Evolutionary conservation across 1,284 basidiomycete species (phyloP), one percentile per base, ranked within the genome.

Genomic region (Puccinia triticina): DNA sequence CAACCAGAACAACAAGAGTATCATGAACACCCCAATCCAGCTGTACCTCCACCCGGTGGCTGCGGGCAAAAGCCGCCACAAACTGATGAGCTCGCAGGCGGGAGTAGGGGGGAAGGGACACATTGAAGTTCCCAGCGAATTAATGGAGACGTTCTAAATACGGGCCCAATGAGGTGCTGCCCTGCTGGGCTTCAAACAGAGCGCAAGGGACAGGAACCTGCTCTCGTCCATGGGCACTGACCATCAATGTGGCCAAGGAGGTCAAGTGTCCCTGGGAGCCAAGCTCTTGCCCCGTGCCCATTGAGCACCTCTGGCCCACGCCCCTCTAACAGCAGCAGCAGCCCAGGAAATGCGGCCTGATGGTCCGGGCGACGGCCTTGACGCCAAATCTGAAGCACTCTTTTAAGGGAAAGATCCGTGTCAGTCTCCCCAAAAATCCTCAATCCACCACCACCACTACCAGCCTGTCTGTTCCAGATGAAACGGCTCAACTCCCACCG

Each of bases 211-310:
- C 87, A 92, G 92, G 90, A 88, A 89, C 64, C 89, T 89, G 71
- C 90, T 96, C 82, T 87, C 90, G n/a, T 90, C 92, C 80, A 90
- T 91, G 53, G 91, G 92, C 76, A 83, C 91, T 92, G 64, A 91
- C 98, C 26, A 90, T 98, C 87, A 98, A 98, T 87, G 96, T 98
- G 48, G 96, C 96, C 48, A 96, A 97, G 88, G 95, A 97, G 88
- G 93, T 97, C 83, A 88, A 90, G 43, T 92, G 92, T 64, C 92
- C 93, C 29, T 93, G 86, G 86, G 69, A 59, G 29, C 21, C 69
- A 18, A 29, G 69, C 43, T 32, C 69, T 8, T 57, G 18, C 3
- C 78, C 32, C 14, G 67, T 69, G 2, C 66, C 71, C 0, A 53
- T 61, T 21, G 69, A 73, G 3, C 61, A 48, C 0, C n/a, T 34